Percentiles rank a stretch among this genome's conserved stretches.
These are phyloP conservation scores for Graphiopsis chlorocephala DNA, from an alignment of 2,329 filamentous ascomycete genomes.

Conservation along the genomic window DNA sequence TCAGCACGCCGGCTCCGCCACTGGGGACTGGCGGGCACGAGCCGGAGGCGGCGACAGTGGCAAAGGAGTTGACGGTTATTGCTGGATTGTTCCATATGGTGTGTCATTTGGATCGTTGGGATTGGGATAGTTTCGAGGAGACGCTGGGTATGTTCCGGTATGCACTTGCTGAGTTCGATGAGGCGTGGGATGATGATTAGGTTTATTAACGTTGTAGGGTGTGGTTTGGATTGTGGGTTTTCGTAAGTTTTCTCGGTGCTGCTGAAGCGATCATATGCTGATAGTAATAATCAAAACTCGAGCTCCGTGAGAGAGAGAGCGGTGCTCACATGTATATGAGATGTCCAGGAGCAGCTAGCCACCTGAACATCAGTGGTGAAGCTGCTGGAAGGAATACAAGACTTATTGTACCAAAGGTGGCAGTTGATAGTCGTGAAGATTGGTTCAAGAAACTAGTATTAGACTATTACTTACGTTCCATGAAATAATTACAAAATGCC, in stretches of 20 bases:
- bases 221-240: not conserved
- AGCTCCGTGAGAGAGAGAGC: not conserved
- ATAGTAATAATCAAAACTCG: not conserved
- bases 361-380: not conserved
- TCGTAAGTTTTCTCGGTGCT: not conserved
- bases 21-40: not conserved
- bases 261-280: not conserved
- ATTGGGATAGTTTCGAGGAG: not conserved
- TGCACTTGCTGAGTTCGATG: not conserved
- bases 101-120: too few relatives aligned
- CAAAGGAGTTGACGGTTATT: not conserved
- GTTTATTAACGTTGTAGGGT: too few relatives aligned
- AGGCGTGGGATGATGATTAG: not conserved
- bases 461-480: not conserved
- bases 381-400: not conserved
- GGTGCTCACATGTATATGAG: not conserved
- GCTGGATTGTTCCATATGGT: not conserved
- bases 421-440: not conserved
- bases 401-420: not conserved
- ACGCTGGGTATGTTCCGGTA: not conserved
- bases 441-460: not conserved
- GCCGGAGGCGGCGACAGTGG: too few relatives aligned
- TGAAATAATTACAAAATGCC: constrained; percentile 45
- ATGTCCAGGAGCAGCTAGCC: not conserved
- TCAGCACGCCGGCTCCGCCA: not conserved